Evolutionary conservation across 192 early-diverging fungal species (phyloP).

Genomic region (Obelidium mucronatum): DNA sequence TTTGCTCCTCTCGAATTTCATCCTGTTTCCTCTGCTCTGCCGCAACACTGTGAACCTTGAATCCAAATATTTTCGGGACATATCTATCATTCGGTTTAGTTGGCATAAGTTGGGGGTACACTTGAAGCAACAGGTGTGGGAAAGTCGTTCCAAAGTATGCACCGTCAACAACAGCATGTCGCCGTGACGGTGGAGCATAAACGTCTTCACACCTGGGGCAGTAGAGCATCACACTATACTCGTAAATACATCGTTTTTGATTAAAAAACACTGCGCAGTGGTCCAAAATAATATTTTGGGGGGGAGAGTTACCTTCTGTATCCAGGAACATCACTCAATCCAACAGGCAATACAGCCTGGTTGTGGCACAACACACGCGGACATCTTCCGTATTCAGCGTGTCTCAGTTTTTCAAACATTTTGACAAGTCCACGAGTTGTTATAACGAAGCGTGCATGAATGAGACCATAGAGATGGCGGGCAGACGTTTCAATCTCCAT

Average conservation of each 20-base stretch:
- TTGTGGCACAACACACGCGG: conserved; percentile 92
- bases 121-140: conserved; percentile 95
- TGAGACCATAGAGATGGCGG: conserved; percentile 95
- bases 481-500: conserved; percentile 88
- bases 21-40: conserved; percentile 93
- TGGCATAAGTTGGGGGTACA: conserved; percentile 83
- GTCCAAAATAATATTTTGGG: too few species aligned
- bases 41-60: conserved; percentile 88
- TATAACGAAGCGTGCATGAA: conserved; percentile 96
- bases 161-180: conserved; percentile 89
- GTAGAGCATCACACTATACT: conserved; percentile 91
- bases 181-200: conserved; percentile 89
- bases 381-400: conserved; percentile 89
- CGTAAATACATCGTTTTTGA: too few species aligned
- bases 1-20: conserved; percentile 76
- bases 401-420: conserved; percentile 97
- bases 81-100: conserved; percentile 81
- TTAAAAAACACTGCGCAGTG: too few species aligned
- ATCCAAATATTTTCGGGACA: conserved; percentile 98
- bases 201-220: conserved; percentile 97
- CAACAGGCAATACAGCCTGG: conserved; percentile 73
- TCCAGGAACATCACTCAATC: conserved; percentile 85
- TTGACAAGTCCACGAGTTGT: conserved; percentile 90
- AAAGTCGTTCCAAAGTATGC: conserved; percentile 97
- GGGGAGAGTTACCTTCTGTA: not conserved